phyloP scores from a whole-genome alignment of 768 basidiomycete genomes.

The Chalciporus piperatus region DNA sequence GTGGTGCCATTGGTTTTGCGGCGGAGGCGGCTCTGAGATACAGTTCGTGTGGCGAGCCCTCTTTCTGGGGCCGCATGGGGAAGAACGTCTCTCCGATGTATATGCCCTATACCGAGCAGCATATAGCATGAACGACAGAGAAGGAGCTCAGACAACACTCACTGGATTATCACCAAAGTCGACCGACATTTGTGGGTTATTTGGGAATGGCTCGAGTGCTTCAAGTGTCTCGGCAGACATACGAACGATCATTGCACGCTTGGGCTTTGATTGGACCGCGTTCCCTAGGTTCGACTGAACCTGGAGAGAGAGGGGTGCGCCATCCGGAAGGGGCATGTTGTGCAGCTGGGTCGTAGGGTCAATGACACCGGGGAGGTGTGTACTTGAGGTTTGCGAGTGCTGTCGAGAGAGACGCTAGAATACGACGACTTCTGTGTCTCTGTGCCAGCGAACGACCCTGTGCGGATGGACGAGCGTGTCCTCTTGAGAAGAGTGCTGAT shows the following conservation, averaged over 20 bases:
- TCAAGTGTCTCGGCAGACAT: slow-evolving; percentile 72
- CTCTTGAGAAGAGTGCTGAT: neutral
- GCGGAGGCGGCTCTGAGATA: slow-evolving; percentile 63
- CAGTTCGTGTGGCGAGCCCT: slow-evolving; percentile 63
- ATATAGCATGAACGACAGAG: neutral
- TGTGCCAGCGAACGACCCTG: neutral
- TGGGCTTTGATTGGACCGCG: slow-evolving; percentile 55
- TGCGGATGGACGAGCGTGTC: neutral
- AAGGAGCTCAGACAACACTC: slow-evolving; percentile 21
- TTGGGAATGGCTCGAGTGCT: slow-evolving; percentile 52
- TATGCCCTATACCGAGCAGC: slow-evolving; percentile 47
- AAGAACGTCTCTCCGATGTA: slow-evolving; percentile 65
- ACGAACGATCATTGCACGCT: slow-evolving; percentile 73
- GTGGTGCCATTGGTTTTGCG: slow-evolving; percentile 56
- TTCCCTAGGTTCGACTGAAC: slow-evolving; percentile 56
- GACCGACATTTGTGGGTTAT: slow-evolving; percentile 50
- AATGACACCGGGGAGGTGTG: neutral
- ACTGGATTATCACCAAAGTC: slow-evolving; percentile 64
- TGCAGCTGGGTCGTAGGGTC: neutral
- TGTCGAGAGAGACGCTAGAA: neutral
- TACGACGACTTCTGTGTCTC: neutral
- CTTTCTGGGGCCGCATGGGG: slow-evolving; percentile 51
- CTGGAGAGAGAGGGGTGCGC: slow-evolving; percentile 54
- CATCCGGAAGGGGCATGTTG: slow-evolving; percentile 64
- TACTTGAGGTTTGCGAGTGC: neutral